Conservation (phyloP, 495 filamentous ascomycete species). For the Penicillium longicatenatum region DNA sequence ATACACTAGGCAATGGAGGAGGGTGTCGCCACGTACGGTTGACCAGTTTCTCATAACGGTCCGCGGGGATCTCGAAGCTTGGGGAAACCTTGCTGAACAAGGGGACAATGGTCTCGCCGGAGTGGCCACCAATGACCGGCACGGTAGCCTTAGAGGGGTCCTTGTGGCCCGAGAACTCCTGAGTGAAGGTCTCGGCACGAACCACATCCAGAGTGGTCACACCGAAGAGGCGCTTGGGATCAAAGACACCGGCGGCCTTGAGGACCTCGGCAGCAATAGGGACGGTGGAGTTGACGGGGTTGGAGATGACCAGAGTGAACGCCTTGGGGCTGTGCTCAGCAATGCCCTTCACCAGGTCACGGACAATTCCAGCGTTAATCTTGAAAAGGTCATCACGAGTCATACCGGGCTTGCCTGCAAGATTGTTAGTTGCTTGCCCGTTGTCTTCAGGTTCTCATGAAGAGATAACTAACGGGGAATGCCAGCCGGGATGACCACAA, state of each 20-base stretch:
- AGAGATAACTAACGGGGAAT: constrained; percentile 77
- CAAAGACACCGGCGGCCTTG: constrained; percentile 88
- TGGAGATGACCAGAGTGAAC: constrained; percentile 94
- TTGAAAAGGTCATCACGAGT: constrained; percentile 99
- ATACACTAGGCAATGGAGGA: background rate
- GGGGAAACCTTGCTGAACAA: constrained; percentile 91
- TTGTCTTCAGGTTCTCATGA: too few species aligned
- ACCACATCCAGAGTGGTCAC: constrained; percentile 98
- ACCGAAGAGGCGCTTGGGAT: constrained; percentile 92
- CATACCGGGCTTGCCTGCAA: constrained; percentile 95
- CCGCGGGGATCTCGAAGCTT: constrained; percentile 74
- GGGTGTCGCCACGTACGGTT: constrained; percentile 61
- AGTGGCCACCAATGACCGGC: constrained; percentile 96
- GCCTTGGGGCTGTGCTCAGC: constrained; percentile 89
- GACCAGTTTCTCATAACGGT: constrained; percentile 83
- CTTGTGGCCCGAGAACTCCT: constrained; percentile 77
- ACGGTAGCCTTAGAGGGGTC: constrained; percentile 80
- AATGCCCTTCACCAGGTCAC: constrained; percentile 78
- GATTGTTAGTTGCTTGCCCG: constrained; percentile 4
- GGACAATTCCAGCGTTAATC: constrained; percentile 94
- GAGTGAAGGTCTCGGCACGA: constrained; percentile 94
- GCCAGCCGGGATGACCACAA: constrained; percentile 95
- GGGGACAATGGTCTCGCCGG: constrained; percentile 95
- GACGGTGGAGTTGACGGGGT: constrained; percentile 98
- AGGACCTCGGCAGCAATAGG: constrained; percentile 96